These are phyloP conservation scores for Mentha longifolia DNA, from an alignment of 257 asterid genomes.

Conservation along the genomic window DNA sequence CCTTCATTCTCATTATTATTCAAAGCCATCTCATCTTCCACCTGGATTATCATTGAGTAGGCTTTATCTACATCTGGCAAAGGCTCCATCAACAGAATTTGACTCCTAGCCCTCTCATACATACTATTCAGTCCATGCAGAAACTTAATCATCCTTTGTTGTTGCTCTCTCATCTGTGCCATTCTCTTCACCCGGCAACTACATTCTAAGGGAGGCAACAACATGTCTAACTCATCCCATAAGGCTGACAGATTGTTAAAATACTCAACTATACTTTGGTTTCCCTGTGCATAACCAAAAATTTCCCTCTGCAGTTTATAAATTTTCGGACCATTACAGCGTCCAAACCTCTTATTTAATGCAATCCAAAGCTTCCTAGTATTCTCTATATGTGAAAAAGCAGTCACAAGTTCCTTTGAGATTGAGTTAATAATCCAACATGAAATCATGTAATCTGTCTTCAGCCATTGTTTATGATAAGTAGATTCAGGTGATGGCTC, in stretches of 20 bases:
- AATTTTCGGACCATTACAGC: not conserved
- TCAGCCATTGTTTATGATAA: too few relatives aligned
- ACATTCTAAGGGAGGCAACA: not conserved
- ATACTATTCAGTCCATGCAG: not conserved
- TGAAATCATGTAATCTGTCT: too few relatives aligned
- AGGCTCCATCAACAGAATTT: too few relatives aligned
- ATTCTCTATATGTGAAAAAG: too few relatives aligned
- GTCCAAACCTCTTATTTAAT: not conserved
- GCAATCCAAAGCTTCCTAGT: not conserved
- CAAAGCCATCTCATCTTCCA: too few relatives aligned
- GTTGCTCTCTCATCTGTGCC: not conserved
- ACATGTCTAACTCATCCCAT: not conserved
- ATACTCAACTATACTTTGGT: not conserved
- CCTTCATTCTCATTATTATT: too few relatives aligned
- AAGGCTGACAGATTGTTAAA: not conserved
- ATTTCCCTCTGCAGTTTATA: not conserved
- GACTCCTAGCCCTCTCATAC: too few relatives aligned
- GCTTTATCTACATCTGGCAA: too few relatives aligned
- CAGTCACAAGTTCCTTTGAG: too few relatives aligned
- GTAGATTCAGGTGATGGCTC: too few relatives aligned
- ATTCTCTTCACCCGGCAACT: not conserved
- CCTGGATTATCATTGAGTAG: too few relatives aligned
- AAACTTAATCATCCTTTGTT: not conserved
- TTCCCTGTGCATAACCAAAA: not conserved
- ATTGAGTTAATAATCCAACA: too few relatives aligned